phyloP scores from a whole-genome alignment of 2,329 filamentous ascomycete genomes.

The Verticillium zaregamsianum region DNA sequence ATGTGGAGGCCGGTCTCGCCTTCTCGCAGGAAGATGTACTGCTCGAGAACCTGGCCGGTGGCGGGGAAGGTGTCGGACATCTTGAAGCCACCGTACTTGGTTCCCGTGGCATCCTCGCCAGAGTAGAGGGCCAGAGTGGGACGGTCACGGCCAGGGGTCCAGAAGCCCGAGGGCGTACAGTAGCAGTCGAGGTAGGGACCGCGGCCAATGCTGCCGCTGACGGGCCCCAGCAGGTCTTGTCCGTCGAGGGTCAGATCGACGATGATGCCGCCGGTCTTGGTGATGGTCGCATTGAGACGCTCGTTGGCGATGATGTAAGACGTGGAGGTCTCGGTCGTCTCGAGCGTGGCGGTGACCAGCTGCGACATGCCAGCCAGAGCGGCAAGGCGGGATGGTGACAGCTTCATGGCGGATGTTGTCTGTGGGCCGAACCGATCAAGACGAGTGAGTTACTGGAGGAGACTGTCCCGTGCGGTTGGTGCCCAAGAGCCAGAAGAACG shows the following conservation, averaged over 20 bases:
- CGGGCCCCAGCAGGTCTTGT: slow-evolving; percentile 42
- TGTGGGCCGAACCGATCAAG: background rate
- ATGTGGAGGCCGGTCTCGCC: slow-evolving; percentile 56
- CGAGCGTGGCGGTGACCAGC: slow-evolving; percentile 19
- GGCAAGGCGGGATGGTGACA: background rate
- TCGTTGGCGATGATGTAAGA: slow-evolving; percentile 32
- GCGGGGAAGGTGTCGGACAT: slow-evolving; percentile 52
- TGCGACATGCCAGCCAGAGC: background rate
- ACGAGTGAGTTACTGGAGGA: background rate
- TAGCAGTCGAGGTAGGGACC: slow-evolving; percentile 58
- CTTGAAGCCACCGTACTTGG: slow-evolving; percentile 48
- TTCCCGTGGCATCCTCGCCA: slow-evolving; percentile 43
- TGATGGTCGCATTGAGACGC: slow-evolving; percentile 30
- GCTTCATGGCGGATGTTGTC: background rate
- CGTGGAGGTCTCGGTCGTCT: slow-evolving; percentile 28
- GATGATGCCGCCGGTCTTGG: slow-evolving; percentile 31
- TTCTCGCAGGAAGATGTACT: slow-evolving; percentile 60
- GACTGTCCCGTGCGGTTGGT: background rate
- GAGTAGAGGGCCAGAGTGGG: slow-evolving; percentile 46
- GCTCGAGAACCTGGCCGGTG: slow-evolving; percentile 53
- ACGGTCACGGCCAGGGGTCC: slow-evolving; percentile 46
- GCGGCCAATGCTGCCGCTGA: slow-evolving; percentile 38
- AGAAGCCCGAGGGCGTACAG: slow-evolving; percentile 51
- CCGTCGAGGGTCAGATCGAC: slow-evolving; percentile 27
- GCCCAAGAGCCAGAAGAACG: background rate